Evolutionary conservation across 768 basidiomycete species (phyloP).

Genomic region (Pulveroboletus sp.): DNA sequence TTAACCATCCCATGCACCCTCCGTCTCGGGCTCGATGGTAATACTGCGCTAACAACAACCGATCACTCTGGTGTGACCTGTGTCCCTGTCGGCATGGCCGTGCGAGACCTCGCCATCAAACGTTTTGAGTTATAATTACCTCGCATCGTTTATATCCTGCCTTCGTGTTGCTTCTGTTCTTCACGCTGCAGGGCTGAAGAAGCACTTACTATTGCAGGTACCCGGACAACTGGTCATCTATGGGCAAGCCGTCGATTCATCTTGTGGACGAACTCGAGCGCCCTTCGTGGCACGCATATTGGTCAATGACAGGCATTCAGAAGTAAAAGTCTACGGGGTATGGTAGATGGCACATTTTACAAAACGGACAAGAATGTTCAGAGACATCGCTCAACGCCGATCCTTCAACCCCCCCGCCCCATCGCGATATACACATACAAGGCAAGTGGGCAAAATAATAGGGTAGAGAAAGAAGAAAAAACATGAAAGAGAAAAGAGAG

Average conservation of each 20-base stretch:
- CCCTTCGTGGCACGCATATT: neutral
- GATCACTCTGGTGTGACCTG: no score
- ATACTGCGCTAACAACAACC: no score
- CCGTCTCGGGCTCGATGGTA: no score
- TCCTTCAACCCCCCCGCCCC: slow-evolving; percentile 16
- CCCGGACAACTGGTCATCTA: no score
- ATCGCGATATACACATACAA: slow-evolving; percentile 22
- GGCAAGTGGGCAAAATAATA: slow-evolving; percentile 20
- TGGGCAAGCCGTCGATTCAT: no score
- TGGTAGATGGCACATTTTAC: slow-evolving; percentile 21
- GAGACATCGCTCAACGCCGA: slow-evolving; percentile 10
- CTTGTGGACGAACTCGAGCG: no score
- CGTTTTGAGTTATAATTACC: no score
- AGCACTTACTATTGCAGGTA: no score
- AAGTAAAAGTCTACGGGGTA: slow-evolving; percentile 25
- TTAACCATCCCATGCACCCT: no score
- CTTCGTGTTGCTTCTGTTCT: neutral
- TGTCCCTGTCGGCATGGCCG: no score
- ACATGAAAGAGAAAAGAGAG: neutral
- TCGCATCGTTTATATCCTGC: no score
- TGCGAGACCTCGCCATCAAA: no score
- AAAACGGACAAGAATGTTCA: slow-evolving; percentile 19
- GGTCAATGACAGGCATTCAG: neutral
- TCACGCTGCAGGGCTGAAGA: neutral
- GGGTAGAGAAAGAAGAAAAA: slow-evolving; percentile 1